Evolutionary conservation across 148 eudicot species (phyloP), one percentile per base, ranked within the genome.

Genomic region (Amaranthus hypochondriacus): DNA sequence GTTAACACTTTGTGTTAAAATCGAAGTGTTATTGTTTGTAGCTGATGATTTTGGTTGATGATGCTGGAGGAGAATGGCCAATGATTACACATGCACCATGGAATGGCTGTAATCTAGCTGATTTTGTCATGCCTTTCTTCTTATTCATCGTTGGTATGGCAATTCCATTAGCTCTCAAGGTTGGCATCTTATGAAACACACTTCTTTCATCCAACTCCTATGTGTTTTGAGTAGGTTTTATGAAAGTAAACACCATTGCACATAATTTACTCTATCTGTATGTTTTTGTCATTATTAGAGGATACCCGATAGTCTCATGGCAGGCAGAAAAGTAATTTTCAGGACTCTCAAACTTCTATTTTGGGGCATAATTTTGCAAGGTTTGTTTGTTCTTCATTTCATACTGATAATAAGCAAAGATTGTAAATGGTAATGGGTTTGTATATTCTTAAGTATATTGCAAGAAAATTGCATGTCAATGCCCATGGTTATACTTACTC

Each of bases 111-210:
- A 85, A 86, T 59, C 88, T 93, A 18, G 98, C 98, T 71, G 98
- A 93, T 79, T 93, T 93, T 76, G 98, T 93, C 74, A 93, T 93
- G 98, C 98, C 98, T 0, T 93, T 91, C 77, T 93, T 93, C 78
- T 87, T 93, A 58, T 93, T 93, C 75, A 93, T 91, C 63, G 97
- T 93, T 56, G 98, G 98, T 11, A 85, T 93, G 90, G 84, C 98
- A 68, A 89, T 93, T 73, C 87, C 97, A 61, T 90, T 93, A 70
- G 84, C 98, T 68, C 73, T 93, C 21, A 93, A 93, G 97, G 98
- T 93, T 81, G 50, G 69, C 69, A 62, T 71, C 52, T 48, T 49
- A 18, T 58, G 3, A 47, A 5, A 14, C 48, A 18, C 12, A 18
- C 62, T 70, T 5, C 57, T 73, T 43, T 51, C 9, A 46, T 39